These are phyloP conservation scores for Talaromyces borbonicus DNA, from an alignment of 495 filamentous ascomycete genomes.

Conservation along the genomic window DNA sequence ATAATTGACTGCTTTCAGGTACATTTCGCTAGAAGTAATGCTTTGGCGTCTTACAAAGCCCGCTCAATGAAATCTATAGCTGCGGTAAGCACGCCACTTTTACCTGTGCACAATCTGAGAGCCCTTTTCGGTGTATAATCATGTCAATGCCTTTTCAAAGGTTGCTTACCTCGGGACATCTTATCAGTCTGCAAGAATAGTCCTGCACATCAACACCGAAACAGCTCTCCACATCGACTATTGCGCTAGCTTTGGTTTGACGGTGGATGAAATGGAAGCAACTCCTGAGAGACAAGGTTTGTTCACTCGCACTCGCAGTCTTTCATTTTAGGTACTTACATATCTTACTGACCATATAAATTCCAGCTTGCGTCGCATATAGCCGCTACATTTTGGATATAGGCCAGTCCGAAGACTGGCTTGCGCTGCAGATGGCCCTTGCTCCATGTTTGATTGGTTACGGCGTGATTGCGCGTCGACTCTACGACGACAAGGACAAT, in stretches of 20 bases:
- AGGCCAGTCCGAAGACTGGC: constrained; percentile 75
- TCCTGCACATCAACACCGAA: constrained; percentile 67
- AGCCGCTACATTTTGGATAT: constrained; percentile 79
- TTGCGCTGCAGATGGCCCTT: constrained; percentile 72
- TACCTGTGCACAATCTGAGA: too few species aligned
- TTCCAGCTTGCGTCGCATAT: constrained; percentile 36
- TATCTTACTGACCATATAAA: constrained; percentile 28
- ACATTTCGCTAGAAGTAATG: constrained; percentile 79
- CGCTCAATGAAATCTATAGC: constrained; percentile 63
- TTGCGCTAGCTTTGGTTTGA: constrained; percentile 71
- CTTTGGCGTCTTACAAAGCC: constrained; percentile 74
- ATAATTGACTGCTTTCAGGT: constrained; percentile 34
- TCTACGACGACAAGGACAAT: constrained; percentile 40
- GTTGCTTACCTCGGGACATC: too few species aligned
- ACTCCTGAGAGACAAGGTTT: constrained; percentile 65
- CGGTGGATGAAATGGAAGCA: constrained; percentile 59
- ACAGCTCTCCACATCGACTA: constrained; percentile 72
- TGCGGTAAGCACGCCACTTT: constrained; percentile 32
- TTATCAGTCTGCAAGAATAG: constrained; percentile 53
- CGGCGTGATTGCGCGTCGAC: constrained; percentile 57
- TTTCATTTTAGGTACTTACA: constrained; percentile 51
- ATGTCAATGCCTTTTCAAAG: too few species aligned
- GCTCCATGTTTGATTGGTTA: constrained; percentile 86
- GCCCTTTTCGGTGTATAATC: too few species aligned
- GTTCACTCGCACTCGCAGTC: constrained; percentile 7